A percentile compares a stretch with the other conserved stretches of the same genome.
These are phyloP conservation scores for Grammothele lineata DNA, from an alignment of 768 basidiomycete species.

Conservation along the genomic window DNA sequence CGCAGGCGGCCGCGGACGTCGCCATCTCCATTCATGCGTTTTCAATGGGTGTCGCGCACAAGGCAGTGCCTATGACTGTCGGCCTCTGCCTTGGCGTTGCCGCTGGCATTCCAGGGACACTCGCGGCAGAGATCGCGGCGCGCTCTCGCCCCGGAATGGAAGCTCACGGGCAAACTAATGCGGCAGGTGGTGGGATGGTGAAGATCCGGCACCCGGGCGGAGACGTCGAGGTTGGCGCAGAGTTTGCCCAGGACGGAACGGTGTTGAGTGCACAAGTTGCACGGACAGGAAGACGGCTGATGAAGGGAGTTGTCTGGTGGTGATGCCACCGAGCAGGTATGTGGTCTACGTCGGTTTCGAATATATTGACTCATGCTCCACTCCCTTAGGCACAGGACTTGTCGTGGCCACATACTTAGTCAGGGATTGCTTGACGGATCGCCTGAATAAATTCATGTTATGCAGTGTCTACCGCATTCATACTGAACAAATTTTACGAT, in stretches of 20 bases:
- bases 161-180: background rate
- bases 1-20: slow-evolving; percentile 16
- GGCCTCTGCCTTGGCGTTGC: slow-evolving; percentile 68
- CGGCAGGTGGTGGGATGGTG: slow-evolving; percentile 26
- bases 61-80: slow-evolving; percentile 71
- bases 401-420: too few relatives aligned
- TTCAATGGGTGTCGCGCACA: slow-evolving; percentile 70
- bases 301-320: slow-evolving; percentile 70
- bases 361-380: background rate
- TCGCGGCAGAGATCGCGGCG: slow-evolving; percentile 47
- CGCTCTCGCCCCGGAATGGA: slow-evolving; percentile 6
- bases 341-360: too few relatives aligned
- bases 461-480: too few relatives aligned
- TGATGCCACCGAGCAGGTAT: slow-evolving; percentile 19
- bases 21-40: slow-evolving; percentile 56
- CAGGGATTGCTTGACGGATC: too few relatives aligned
- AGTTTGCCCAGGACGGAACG: slow-evolving; percentile 40
- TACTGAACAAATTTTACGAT: too few relatives aligned
- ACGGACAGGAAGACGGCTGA: slow-evolving; percentile 64
- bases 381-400: too few relatives aligned
- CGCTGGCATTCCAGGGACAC: slow-evolving; percentile 45
- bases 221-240: slow-evolving; percentile 61
- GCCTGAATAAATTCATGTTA: too few relatives aligned
- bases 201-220: slow-evolving; percentile 65
- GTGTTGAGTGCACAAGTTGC: slow-evolving; percentile 60